Evolutionary conservation across 2,329 filamentous ascomycete species (phyloP), one percentile per base, ranked within the genome.

Genomic region (Botryotinia narcissicola): DNA sequence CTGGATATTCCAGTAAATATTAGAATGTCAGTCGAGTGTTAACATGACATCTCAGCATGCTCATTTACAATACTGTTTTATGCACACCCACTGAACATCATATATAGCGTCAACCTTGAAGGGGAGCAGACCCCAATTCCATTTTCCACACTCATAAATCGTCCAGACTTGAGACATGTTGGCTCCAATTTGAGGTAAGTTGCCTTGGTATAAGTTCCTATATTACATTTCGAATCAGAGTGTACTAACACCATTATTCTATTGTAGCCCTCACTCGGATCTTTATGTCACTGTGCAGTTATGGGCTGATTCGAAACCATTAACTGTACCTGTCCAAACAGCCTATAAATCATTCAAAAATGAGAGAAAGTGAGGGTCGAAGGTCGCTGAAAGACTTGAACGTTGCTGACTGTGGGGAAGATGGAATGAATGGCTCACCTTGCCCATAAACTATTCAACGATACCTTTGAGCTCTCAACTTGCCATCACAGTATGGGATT

Each of bases 371-470:
- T 91, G 77, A 62, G 78, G 77, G 37, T 16, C 18, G 20, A 42
- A 12, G 18, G 9, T 6, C 25, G 7, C n/a, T 42, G 14, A 35
- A 59, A n/a, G 37, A 44, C 10, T 29, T 22, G 44, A 20, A 40
- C 32, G 40, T 57, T 51, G 62, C 77, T 80, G 61, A 80, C 35
- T 2, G 66, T n/a, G 51, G n/a, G n/a, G 80, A 40, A 90, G 90
- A 80, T 98, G 96, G 96, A 97, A 97, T 81, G 95, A 98, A 84
- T 99, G 97, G 96, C 88, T 99, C 42, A 90, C 92, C 46, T 85
- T 99, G 57, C 95, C 96, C 0, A 90, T 98, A 75, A 88, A 90
- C 7, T 96, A 98, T 82, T 91, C 93, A 75, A 91, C 92, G 74
- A 88, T 97, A 1, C 95, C 96, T 0, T 85, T 91, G 61, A 93